Evolutionary conservation across 371 early-diverging fungal genomes (phyloP), one percentile per base, ranked within the genome.

Genomic region (Mucor indicus): DNA sequence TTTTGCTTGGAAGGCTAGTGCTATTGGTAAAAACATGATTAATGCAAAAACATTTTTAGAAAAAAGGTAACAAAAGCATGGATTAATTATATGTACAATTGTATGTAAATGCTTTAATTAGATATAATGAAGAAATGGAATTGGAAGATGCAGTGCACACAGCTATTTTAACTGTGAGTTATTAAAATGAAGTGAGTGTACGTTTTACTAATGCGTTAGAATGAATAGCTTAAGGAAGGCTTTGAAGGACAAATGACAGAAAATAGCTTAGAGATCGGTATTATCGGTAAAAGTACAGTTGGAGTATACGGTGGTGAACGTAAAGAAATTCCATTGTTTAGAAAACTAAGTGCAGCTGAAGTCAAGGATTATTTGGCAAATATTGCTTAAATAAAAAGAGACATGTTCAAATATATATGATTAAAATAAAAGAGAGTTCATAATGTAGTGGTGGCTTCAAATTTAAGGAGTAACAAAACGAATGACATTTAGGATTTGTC

Each of bases 11-110:
- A 98, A 95, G 73, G 98, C 98, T 12, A 90, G 91, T 25, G 96
- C 98, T 1, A 97, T 98, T 49, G 99, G 99, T 39, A 98, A 99
- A 72, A 96, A 97, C 75, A 96, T 95, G 96, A 77, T 94, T 48
- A 95, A 93, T 75, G 94, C 98, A 53, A 96, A 95, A 82, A 96
- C 96, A 1, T 98, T 98, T 72, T 71, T 98, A 63, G 98, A 98
- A 72, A 98, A 97, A 81, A 75, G 98, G 85, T 91, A 63, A 19
- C 57, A 33, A 10, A 32, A 38, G 27, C 23, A 27, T 1, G 19
- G 5, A 16, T 41, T 31, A 21, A 24, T 33, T 35, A 12, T 15
- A 19, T 46, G 22, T n/a, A 23, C 35, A 29, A 29, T 29, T 6
- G 12, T 8, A 29, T 19, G 6, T n/a, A n/a, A n/a, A n/a, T n/a